These are phyloP conservation scores for Eucommia ulmoides DNA, from an alignment of 257 asterid species.

Conservation along the genomic window DNA sequence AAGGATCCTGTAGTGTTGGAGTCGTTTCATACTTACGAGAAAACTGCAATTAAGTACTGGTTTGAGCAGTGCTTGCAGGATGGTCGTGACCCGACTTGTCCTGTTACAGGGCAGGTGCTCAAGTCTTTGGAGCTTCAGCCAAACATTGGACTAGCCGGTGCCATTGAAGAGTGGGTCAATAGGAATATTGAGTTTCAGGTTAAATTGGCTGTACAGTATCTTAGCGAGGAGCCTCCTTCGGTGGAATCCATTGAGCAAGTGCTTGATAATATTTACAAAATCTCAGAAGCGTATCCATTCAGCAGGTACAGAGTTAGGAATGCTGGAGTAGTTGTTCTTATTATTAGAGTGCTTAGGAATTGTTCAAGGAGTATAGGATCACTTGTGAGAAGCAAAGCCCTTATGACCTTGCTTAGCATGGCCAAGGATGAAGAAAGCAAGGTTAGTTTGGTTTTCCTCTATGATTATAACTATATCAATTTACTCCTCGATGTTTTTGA, in stretches of 20 bases:
- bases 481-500: too few relatives aligned
- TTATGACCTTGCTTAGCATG: constrained; percentile 18
- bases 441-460: constrained; percentile 8
- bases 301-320: constrained; percentile 17
- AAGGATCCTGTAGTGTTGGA: constrained; percentile 23
- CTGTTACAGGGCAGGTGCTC: constrained; percentile 18
- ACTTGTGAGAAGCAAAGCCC: constrained; percentile 19
- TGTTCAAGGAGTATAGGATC: constrained; percentile 16
- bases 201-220: constrained; percentile 12
- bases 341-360: constrained; percentile 10
- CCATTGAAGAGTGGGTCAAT: constrained; percentile 21
- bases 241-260: constrained; percentile 7
- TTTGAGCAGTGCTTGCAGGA: constrained; percentile 16
- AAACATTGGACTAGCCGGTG: constrained; percentile 22
- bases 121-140: constrained; percentile 16
- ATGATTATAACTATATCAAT: too few relatives aligned
- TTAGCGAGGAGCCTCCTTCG: constrained; percentile 10
- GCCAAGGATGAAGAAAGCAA: constrained; percentile 19
- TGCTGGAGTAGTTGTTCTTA: constrained; percentile 9
- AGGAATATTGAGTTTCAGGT: constrained; percentile 15
- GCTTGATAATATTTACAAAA: constrained; percentile 7
- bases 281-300: constrained; percentile 15
- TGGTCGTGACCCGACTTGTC: constrained; percentile 21
- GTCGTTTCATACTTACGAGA: constrained; percentile 18
- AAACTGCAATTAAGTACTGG: constrained; percentile 20